Evolutionary conservation across 805 yeast genomes (phyloP), one percentile per base, ranked within the genome.

Genomic region (Starmerella stellata): DNA sequence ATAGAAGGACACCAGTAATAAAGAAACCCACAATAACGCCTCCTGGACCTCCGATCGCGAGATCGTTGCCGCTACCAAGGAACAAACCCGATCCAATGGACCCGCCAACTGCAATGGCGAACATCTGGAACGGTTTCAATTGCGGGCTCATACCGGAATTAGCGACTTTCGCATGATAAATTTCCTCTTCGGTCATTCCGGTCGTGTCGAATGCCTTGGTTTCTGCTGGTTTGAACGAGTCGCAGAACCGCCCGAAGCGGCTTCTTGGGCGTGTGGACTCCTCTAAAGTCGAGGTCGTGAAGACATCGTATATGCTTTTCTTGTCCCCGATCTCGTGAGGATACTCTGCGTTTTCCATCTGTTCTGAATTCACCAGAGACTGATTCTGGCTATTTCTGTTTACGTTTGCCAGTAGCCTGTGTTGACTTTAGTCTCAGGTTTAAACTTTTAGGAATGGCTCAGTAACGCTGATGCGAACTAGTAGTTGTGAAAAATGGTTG

Each of bases 41-140:
- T 4, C 66, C 78, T 4, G 82, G 80, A 27, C 85, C 87, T 16
- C 61, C 64, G 4, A 60, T 56, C 24, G 58, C 53, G 45, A 78
- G 63, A 2, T 78, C 68, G 16, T 61, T 57, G 30, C 81, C 82
- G 13, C 73, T 62, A 48, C 83, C 82, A 36, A 78, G 74, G 46
- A 78, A 70, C 40, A 77, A 57, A 54, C 87, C 85, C 2, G 82
- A 74, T 47, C 87, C 87, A 37, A 76, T 72, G 47, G 77, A 72
- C 25, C 81, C 78, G 24, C 81, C 81, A 31, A 78, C 66, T 30
- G 82, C 75, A 48, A 78, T 75, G 75, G 78, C 70, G 43, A 74
- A 71, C 51, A 78, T 62, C 56, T 77, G 85, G 52, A 82, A 64
- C 5, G 63, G 48, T 44, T 56, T 57, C 38, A 66, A 61, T 9